A percentile compares a stretch with the other conserved stretches of the same genome.
Evolutionary conservation across 257 asterid species (phyloP).

Genomic region (Vinca minor): DNA sequence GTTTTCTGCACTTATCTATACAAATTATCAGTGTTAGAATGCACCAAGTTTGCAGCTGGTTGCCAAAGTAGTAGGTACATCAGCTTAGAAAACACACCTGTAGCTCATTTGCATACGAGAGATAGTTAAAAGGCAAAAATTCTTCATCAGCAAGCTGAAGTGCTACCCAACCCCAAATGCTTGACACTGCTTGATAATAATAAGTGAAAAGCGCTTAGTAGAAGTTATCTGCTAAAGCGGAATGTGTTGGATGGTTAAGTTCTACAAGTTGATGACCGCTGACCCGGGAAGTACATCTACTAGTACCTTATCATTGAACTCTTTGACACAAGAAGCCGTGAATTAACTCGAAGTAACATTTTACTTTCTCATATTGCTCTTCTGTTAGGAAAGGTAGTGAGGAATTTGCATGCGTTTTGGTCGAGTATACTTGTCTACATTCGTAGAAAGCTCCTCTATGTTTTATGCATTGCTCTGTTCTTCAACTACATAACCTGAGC

Average conservation of each 20-base stretch:
- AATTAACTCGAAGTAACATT: too few species aligned
- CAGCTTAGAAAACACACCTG: slow-evolving; percentile 38
- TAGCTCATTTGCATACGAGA: slow-evolving; percentile 56
- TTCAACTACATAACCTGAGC: too few species aligned
- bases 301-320: too few species aligned
- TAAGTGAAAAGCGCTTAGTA: not conserved
- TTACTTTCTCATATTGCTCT: too few species aligned
- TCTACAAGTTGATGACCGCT: not conserved
- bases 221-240: not conserved
- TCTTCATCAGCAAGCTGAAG: slow-evolving; percentile 72
- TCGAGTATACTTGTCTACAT: too few species aligned
- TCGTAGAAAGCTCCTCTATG: too few species aligned
- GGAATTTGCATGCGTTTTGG: too few species aligned
- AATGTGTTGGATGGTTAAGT: not conserved
- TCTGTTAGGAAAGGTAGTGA: too few species aligned
- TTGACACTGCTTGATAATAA: slow-evolving; percentile 49
- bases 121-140: slow-evolving; percentile 69
- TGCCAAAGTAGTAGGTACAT: slow-evolving; percentile 3
- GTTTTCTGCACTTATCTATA: slow-evolving; percentile 53
- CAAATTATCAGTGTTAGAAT: slow-evolving; percentile 14
- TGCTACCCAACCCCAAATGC: slow-evolving; percentile 74
- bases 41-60: slow-evolving; percentile 6
- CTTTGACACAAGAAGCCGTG: too few species aligned
- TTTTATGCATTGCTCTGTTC: too few species aligned
- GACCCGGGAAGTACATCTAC: too few species aligned